A percentile compares a stretch with the other conserved stretches of the same genome.
Evolutionary conservation across 306 rosid genomes (phyloP).

Genomic region (Astragalus membranaceus): DNA sequence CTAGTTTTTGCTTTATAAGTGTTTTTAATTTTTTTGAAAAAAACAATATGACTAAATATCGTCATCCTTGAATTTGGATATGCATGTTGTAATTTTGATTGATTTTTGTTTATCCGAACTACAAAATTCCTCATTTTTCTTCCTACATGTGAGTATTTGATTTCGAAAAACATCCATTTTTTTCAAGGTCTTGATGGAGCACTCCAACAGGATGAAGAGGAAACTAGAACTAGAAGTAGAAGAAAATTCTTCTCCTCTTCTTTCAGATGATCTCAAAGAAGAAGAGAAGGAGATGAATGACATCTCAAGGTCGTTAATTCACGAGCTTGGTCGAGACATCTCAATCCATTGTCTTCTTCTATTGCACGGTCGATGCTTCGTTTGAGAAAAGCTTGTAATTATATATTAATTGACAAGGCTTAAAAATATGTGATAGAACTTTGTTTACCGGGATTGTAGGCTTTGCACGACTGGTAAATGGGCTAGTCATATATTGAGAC

Average conservation of each 20-base stretch:
- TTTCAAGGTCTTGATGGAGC: background rate
- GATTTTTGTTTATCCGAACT: background rate
- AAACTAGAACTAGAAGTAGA: background rate
- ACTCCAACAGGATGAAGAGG: background rate
- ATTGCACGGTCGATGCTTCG: too few species aligned
- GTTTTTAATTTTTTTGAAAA: too few species aligned
- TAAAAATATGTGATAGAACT: too few species aligned
- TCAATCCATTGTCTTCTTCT: conserved; percentile 47
- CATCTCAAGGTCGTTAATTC: conserved; percentile 29
- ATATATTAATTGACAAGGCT: too few species aligned
- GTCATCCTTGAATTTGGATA: too few species aligned
- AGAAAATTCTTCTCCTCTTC: background rate
- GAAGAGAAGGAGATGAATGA: conserved; percentile 19
- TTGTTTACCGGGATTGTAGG: too few species aligned
- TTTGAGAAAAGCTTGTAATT: too few species aligned
- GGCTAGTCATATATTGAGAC: too few species aligned
- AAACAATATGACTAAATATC: too few species aligned
- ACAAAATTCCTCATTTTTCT: too few species aligned
- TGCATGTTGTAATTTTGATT: conserved; percentile 17
- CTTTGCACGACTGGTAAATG: too few species aligned
- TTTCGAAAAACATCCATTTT: background rate
- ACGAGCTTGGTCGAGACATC: conserved; percentile 49
- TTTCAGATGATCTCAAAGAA: background rate
- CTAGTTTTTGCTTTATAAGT: too few species aligned
- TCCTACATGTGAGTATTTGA: conserved; percentile 12